These are phyloP conservation scores for Umbilicus rupestris DNA, from an alignment of 164 flowering plant species.

Conservation along the genomic window DNA sequence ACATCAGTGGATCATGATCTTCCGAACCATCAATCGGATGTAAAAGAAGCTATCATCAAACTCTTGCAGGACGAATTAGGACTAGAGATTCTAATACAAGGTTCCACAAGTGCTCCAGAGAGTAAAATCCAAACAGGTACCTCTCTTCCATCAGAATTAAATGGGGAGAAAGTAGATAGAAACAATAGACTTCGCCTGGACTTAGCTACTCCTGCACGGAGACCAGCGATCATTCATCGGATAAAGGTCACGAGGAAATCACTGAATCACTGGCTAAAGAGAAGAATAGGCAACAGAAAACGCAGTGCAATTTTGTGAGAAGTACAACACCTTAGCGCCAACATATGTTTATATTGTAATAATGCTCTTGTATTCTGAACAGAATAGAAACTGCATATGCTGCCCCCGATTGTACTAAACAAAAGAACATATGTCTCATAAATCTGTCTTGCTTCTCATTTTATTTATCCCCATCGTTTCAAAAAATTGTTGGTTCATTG, in stretches of 20 bases:
- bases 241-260: conserved; percentile 51
- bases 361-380: not conserved
- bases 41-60: conserved; percentile 40
- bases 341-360: not conserved
- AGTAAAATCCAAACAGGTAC: not conserved
- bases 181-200: conserved; percentile 9
- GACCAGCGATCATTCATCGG: conserved; percentile 53
- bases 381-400: not conserved
- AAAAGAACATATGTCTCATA: not conserved
- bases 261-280: conserved; percentile 52
- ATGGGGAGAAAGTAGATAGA: conserved; percentile 4
- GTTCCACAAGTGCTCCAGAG: conserved; percentile 15
- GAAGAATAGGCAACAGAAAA: conserved; percentile 17
- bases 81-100: conserved; percentile 38
- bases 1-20: conserved; percentile 13
- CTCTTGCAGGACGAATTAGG: conserved; percentile 56
- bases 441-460: too few species aligned
- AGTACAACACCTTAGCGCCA: not conserved
- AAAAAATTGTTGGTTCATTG: too few species aligned
- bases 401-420: not conserved
- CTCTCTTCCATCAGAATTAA: conserved; percentile 8
- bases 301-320: not conserved
- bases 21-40: conserved; percentile 19
- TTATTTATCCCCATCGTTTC: too few species aligned
- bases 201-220: conserved; percentile 30